Evolutionary conservation across 2,329 filamentous ascomycete genomes (phyloP).

Genomic region (Monosporascus sp.): DNA sequence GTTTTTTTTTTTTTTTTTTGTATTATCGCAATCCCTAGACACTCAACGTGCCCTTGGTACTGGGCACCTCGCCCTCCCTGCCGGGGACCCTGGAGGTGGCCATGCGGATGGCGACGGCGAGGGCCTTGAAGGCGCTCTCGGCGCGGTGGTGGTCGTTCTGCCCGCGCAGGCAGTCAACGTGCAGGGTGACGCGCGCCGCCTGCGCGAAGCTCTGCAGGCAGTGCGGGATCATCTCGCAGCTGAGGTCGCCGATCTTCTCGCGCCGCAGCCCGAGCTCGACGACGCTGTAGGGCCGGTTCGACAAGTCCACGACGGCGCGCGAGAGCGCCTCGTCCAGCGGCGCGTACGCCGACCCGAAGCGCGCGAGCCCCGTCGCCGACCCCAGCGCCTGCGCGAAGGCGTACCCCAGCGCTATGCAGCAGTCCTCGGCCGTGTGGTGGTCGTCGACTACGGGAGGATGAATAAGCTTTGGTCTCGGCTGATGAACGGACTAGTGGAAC

Average conservation of each 20-base stretch:
- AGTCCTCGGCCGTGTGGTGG: constrained; percentile 96
- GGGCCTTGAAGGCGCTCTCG: constrained; percentile 94
- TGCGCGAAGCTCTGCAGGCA: constrained; percentile 92
- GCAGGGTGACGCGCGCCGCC: constrained; percentile 83
- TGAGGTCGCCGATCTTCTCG: constrained; percentile 91
- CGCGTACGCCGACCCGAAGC: constrained; percentile 88
- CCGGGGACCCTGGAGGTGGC: constrained; percentile 72
- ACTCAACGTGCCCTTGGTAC: constrained; percentile 87
- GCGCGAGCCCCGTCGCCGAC: constrained; percentile 72
- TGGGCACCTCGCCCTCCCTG: constrained; percentile 87
- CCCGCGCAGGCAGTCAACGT: constrained; percentile 87
- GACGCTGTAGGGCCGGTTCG: constrained; percentile 82
- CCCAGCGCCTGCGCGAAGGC: constrained; percentile 81
- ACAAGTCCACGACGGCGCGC: constrained; percentile 89
- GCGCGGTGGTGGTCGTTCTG: constrained; percentile 94
- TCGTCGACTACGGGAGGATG: constrained; percentile 68
- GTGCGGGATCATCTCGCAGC: constrained; percentile 95
- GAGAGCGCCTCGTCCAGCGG: constrained; percentile 94
- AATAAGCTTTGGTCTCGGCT: not conserved
- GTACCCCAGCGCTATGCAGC: constrained; percentile 82
- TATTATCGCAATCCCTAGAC: constrained; percentile 33
- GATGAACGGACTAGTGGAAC: not conserved
- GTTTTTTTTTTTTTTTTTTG: no score
- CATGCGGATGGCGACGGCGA: constrained; percentile 78
- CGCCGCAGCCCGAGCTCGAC: constrained; percentile 79